phyloP scores from a whole-genome alignment of 805 yeast species.

The Saccharomyces kudriavzevii region DNA sequence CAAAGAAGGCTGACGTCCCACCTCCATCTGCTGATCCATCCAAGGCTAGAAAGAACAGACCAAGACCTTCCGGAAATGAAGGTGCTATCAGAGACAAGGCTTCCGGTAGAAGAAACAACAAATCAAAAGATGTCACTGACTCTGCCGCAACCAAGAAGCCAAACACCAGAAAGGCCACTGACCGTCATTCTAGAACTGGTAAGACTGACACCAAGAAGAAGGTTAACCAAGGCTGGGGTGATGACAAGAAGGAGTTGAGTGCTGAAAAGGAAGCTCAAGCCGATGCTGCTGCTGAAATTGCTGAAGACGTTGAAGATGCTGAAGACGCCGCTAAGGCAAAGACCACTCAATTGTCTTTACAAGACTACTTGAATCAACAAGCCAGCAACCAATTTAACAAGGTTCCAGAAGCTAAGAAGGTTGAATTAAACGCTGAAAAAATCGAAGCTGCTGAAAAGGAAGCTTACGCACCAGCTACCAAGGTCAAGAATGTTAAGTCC shows the following conservation, averaged over 20 bases:
- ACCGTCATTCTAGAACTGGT: slow-evolving; percentile 82
- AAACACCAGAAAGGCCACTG: slow-evolving; percentile 47
- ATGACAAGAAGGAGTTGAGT: slow-evolving; percentile 58
- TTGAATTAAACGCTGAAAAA: slow-evolving; percentile 41
- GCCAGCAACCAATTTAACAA: slow-evolving; percentile 40
- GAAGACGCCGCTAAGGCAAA: slow-evolving; percentile 38
- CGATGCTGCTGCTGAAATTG: slow-evolving; percentile 58
- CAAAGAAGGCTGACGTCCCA: slow-evolving; percentile 78
- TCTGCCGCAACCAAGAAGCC: slow-evolving; percentile 47
- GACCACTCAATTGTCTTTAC: slow-evolving; percentile 59
- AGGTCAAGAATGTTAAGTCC: slow-evolving; percentile 57
- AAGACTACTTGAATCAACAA: slow-evolving; percentile 75
- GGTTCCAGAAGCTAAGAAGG: slow-evolving; percentile 39
- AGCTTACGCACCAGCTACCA: slow-evolving; percentile 50
- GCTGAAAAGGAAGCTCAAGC: slow-evolving; percentile 53
- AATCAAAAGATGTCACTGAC: slow-evolving; percentile 42
- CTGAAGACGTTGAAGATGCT: slow-evolving; percentile 43
- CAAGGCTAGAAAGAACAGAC: slow-evolving; percentile 64
- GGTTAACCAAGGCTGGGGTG: slow-evolving; percentile 84
- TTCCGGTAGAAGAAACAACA: slow-evolving; percentile 59
- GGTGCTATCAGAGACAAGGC: slow-evolving; percentile 70
- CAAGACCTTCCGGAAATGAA: slow-evolving; percentile 75
- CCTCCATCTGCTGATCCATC: slow-evolving; percentile 77
- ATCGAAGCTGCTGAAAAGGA: slow-evolving; percentile 54
- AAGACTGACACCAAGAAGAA: slow-evolving; percentile 81